These are phyloP conservation scores for Exidia glandulosa DNA, from an alignment of 768 basidiomycete species.

Conservation along the genomic window DNA sequence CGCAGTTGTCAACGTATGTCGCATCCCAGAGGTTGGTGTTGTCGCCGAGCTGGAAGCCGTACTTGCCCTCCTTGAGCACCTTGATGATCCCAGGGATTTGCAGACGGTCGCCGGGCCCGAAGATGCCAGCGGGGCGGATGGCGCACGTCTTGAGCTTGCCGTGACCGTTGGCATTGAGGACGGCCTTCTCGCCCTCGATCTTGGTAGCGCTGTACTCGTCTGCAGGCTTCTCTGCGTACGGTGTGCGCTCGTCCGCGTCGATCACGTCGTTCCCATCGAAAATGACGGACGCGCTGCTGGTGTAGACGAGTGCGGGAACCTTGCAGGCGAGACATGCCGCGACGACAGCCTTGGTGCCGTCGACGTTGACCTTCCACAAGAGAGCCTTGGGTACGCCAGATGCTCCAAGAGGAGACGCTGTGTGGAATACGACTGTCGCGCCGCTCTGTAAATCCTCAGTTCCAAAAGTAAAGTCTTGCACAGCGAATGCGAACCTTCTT, in stretches of 20 bases:
- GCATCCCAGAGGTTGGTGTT: constrained; percentile 92
- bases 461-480: neutral
- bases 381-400: constrained; percentile 47
- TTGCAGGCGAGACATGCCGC: constrained; percentile 61
- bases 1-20: constrained; percentile 95
- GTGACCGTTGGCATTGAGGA: constrained; percentile 79
- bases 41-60: constrained; percentile 86
- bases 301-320: constrained; percentile 85
- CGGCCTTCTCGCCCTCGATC: constrained; percentile 72
- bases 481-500: constrained; percentile 41
- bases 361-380: constrained; percentile 89
- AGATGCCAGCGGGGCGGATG: constrained; percentile 87
- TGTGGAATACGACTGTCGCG: constrained; percentile 89
- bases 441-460: constrained; percentile 39
- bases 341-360: constrained; percentile 79
- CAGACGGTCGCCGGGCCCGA: constrained; percentile 92
- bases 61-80: constrained; percentile 72
- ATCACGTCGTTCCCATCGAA: constrained; percentile 76
- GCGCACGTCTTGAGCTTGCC: constrained; percentile 81
- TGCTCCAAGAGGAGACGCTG: constrained; percentile 75
- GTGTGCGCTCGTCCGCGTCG: constrained; percentile 80
- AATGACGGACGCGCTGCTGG: constrained; percentile 83
- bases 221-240: constrained; percentile 58
- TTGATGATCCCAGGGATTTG: constrained; percentile 67
- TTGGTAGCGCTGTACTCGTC: constrained; percentile 96